Evolutionary conservation across 371 early-diverging fungal species (phyloP).

Genomic region (Dichotomocladium elegans): DNA sequence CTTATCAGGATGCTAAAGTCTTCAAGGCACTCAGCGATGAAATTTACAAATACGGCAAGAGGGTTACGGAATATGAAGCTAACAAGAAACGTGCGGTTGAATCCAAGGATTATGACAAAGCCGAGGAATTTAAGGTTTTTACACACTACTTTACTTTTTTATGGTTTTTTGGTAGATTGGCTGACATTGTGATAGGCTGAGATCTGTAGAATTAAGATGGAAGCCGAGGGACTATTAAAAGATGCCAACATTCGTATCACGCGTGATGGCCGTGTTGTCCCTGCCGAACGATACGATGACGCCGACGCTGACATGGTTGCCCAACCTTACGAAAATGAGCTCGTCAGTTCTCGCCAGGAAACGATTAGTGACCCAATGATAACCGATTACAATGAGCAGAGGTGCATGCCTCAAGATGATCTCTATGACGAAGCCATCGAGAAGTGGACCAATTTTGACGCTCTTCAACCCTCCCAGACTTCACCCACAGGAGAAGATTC

Average conservation of each 20-base stretch:
- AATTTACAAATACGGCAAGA: constrained; percentile 42
- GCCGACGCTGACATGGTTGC: background rate
- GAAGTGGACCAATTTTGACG: constrained; percentile 21
- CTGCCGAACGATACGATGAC: constrained; percentile 1
- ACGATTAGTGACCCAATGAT: constrained; percentile 10
- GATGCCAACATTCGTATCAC: constrained; percentile 15
- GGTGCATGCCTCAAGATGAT: constrained; percentile 11
- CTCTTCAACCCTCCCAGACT: constrained; percentile 1
- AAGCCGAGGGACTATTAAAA: constrained; percentile 13
- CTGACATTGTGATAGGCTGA: constrained; percentile 6
- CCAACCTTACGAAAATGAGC: background rate
- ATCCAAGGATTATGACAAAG: constrained; percentile 72
- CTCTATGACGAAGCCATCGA: constrained; percentile 22
- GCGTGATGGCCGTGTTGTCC: constrained; percentile 13
- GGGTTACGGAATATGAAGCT: constrained; percentile 53
- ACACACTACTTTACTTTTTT: background rate
- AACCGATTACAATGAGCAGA: no score
- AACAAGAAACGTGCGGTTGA: constrained; percentile 62
- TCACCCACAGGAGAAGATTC: background rate
- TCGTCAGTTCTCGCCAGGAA: background rate
- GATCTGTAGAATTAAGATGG: constrained; percentile 15
- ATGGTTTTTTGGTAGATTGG: background rate
- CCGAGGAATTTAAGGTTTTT: constrained; percentile 59
- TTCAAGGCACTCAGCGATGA: constrained; percentile 39
- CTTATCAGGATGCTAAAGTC: constrained; percentile 47